Evolutionary conservation across 257 asterid species (phyloP).

Genomic region (Misopates orontium): DNA sequence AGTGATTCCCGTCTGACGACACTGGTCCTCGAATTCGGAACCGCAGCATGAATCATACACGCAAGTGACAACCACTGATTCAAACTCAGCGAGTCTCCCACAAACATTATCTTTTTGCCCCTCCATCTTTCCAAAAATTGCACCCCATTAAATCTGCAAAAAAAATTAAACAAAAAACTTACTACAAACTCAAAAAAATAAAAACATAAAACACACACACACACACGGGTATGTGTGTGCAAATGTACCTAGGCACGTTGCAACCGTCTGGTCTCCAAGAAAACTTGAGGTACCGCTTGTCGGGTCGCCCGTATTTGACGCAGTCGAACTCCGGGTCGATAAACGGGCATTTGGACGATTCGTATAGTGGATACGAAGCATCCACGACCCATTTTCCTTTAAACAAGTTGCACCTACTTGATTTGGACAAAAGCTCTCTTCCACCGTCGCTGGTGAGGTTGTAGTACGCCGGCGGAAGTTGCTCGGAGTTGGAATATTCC

Average conservation of each 20-base stretch:
- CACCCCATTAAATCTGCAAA: conserved; percentile 25
- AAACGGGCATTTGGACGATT: conserved; percentile 34
- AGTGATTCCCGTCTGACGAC: too few species aligned
- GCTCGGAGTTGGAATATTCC: not conserved
- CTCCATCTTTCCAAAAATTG: conserved; percentile 29
- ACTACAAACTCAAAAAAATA: too few species aligned
- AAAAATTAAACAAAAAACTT: not conserved
- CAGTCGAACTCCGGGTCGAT: conserved; percentile 57
- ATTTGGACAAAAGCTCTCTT: conserved; percentile 12
- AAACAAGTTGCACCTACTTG: conserved; percentile 37
- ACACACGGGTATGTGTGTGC: too few species aligned
- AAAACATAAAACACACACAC: too few species aligned
- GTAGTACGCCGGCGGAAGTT: not conserved
- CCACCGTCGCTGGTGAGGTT: conserved; percentile 12
- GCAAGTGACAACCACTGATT: conserved; percentile 32
- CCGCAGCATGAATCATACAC: conserved; percentile 27
- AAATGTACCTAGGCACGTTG: conserved; percentile 52
- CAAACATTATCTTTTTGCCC: conserved; percentile 36
- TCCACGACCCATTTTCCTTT: conserved; percentile 39
- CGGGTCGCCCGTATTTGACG: conserved; percentile 61
- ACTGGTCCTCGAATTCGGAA: too few species aligned
- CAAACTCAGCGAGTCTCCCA: conserved; percentile 36
- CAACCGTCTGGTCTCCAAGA: conserved; percentile 65
- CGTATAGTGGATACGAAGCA: conserved; percentile 37
- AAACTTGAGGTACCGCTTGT: conserved; percentile 52